Evolutionary conservation across 352 stramenopile species (phyloP).

Genomic region (Phytophthora hybrid): DNA sequence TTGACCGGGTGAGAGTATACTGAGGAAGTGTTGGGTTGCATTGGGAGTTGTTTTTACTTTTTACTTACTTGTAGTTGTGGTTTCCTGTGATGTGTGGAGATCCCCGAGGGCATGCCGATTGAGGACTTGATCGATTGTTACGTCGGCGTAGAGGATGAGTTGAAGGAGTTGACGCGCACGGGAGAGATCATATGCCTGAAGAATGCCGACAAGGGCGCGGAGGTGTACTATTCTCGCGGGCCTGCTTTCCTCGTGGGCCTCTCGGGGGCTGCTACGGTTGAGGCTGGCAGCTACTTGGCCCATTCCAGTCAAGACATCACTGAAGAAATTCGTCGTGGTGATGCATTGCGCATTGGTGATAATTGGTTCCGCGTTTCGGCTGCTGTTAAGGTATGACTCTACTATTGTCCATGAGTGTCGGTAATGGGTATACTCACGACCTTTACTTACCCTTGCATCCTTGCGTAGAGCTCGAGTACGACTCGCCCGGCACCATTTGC

Average conservation of each 20-base stretch:
- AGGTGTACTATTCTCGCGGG: constrained; percentile 83
- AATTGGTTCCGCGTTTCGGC: constrained; percentile 87
- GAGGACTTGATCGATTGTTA: constrained; percentile 89
- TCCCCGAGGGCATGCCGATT: constrained; percentile 82
- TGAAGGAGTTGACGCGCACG: constrained; percentile 74
- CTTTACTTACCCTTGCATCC: neutral
- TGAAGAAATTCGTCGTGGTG: constrained; percentile 73
- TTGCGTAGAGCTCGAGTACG: constrained; percentile 65
- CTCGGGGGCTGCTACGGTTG: constrained; percentile 73
- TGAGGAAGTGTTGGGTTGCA: constrained; percentile 1
- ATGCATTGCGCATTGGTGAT: constrained; percentile 78
- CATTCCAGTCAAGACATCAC: constrained; percentile 76
- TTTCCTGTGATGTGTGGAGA: constrained; percentile 51
- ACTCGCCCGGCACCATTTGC: constrained; percentile 72
- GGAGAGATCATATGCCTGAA: constrained; percentile 90
- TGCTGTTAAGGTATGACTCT: constrained; percentile 62
- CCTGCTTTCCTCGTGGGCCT: constrained; percentile 77
- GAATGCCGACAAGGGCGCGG: constrained; percentile 76
- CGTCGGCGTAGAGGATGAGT: constrained; percentile 76
- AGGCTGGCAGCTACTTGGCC: constrained; percentile 74
- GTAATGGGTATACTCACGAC: neutral
- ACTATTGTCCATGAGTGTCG: neutral
- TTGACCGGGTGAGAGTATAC: constrained; percentile 62
- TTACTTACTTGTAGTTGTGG: neutral
- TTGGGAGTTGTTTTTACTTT: neutral